A percentile compares a stretch with the other conserved stretches of the same genome.
Evolutionary conservation across 164 flowering plant genomes (phyloP).

Genomic region (Akebia trifoliata): DNA sequence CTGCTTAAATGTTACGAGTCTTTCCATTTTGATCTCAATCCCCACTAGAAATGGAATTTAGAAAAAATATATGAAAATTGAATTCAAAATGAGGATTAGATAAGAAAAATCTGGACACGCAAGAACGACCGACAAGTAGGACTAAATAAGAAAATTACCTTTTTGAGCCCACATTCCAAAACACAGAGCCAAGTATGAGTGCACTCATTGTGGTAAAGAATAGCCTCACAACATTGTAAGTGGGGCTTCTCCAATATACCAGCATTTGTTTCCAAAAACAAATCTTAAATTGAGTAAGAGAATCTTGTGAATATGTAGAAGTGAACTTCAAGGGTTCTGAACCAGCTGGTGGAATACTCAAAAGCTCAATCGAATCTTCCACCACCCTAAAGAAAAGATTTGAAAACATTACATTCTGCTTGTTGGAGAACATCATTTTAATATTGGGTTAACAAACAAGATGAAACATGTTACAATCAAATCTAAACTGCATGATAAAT

Average conservation of each 20-base stretch:
- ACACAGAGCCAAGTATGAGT: slow-evolving; percentile 65
- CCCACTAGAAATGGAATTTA: not conserved
- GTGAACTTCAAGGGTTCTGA: slow-evolving; percentile 61
- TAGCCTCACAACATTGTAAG: slow-evolving; percentile 67
- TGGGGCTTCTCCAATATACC: slow-evolving; percentile 91
- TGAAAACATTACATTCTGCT: not conserved
- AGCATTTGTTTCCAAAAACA: slow-evolving; percentile 86
- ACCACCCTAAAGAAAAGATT: slow-evolving; percentile 44
- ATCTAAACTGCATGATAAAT: no score
- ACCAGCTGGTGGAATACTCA: slow-evolving; percentile 58
- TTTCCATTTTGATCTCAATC: no score
- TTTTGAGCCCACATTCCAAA: slow-evolving; percentile 73
- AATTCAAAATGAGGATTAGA: not conserved
- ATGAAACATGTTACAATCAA: no score
- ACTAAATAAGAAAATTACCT: slow-evolving; percentile 38
- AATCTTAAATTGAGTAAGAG: slow-evolving; percentile 39
- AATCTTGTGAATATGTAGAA: slow-evolving; percentile 44
- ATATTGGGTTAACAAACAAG: no score
- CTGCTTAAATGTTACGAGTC: no score
- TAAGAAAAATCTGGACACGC: no score
- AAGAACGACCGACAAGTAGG: no score
- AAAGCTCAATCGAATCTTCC: slow-evolving; percentile 47
- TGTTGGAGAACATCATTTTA: not conserved
- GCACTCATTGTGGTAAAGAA: slow-evolving; percentile 56
- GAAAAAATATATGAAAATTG: not conserved